Percentiles rank a stretch among this genome's conserved stretches.
These are phyloP conservation scores for Plasmodium reichenowi DNA, from an alignment of 169 alveolate genomes.

Conservation along the genomic window DNA sequence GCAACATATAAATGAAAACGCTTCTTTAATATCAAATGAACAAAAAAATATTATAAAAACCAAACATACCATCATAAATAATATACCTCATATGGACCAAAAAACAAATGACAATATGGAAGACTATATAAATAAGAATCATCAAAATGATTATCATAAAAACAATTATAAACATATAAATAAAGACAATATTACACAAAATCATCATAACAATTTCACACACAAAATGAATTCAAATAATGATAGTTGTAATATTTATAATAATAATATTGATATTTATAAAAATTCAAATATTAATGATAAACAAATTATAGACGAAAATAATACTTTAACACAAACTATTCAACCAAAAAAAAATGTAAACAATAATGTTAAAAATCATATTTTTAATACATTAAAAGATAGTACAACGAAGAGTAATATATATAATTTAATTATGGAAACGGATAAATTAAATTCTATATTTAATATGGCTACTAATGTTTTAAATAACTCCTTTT, in stretches of 20 bases:
- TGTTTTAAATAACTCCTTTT: conserved; percentile 60
- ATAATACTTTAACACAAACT: background rate
- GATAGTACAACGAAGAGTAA: conserved; percentile 41
- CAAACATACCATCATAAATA: no score
- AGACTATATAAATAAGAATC: background rate
- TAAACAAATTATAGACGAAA: background rate
- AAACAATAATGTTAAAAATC: background rate
- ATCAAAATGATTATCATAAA: background rate
- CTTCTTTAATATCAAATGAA: no score
- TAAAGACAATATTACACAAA: background rate
- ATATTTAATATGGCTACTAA: conserved; percentile 57
- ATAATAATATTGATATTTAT: background rate
- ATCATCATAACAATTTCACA: background rate
- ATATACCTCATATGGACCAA: background rate
- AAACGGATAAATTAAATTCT: conserved; percentile 53
- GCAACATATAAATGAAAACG: no score
- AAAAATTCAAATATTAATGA: background rate
- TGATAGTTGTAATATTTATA: background rate
- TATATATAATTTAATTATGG: conserved; percentile 63
- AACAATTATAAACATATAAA: background rate
- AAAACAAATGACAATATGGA: background rate
- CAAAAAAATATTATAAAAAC: no score
- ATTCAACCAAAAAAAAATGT: no score
- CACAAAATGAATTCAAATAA: background rate
- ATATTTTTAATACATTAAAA: conserved; percentile 12